Evolutionary conservation across 257 asterid species (phyloP).

Genomic region (Solanum neorickii): DNA sequence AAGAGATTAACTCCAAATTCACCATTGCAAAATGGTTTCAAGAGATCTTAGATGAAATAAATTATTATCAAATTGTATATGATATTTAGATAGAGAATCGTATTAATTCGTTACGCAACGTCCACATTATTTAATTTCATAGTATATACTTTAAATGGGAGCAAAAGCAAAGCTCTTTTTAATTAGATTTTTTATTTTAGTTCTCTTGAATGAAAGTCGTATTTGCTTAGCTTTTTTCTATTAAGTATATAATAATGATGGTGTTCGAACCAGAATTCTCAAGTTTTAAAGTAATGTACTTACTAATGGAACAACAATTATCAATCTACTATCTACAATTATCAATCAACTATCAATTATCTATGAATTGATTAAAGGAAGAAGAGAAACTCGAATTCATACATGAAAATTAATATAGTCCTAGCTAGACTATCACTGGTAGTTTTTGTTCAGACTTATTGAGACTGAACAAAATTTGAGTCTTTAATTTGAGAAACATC

Average conservation of each 20-base stretch:
- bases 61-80: background rate
- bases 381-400: too few species aligned
- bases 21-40: conserved; percentile 13
- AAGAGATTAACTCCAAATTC: conserved; percentile 19
- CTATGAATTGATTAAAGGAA: too few species aligned
- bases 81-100: background rate
- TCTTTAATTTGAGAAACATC: background rate
- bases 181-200: background rate
- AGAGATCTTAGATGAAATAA: conserved; percentile 1
- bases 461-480: too few species aligned
- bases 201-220: background rate
- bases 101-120: background rate
- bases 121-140: background rate
- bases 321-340: background rate
- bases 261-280: background rate
- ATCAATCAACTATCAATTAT: too few species aligned
- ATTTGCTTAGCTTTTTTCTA: background rate
- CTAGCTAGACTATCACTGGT: too few species aligned
- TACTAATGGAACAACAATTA: background rate
- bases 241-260: background rate
- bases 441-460: too few species aligned
- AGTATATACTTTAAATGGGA: background rate
- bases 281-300: background rate
- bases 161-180: background rate
- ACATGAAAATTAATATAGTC: too few species aligned